Evolutionary conservation across 345 rosid species (phyloP).

Genomic region (Toxicodendron radicans): DNA sequence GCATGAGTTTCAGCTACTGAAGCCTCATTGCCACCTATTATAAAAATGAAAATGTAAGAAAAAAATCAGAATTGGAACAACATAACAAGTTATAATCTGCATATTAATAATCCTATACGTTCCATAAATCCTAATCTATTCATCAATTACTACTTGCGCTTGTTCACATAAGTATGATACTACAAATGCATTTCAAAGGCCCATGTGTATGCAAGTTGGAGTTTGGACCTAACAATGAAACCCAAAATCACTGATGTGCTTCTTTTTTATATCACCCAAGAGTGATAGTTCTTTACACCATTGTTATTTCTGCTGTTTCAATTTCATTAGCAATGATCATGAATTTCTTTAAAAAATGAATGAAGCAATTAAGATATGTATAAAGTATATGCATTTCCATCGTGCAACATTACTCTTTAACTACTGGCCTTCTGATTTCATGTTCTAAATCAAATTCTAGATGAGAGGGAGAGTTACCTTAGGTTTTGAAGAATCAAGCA

Average conservation of each 20-base stretch:
- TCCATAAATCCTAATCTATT: not conserved
- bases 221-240: not conserved
- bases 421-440: not conserved
- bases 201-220: not conserved
- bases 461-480: not conserved
- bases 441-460: not conserved
- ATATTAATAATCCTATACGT: not conserved
- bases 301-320: not conserved
- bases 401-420: not conserved
- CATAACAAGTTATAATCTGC: not conserved
- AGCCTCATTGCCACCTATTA: not conserved
- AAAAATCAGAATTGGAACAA: not conserved
- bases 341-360: not conserved
- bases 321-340: no score
- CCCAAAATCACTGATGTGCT: not conserved
- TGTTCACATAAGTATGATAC: not conserved
- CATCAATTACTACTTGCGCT: not conserved
- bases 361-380: not conserved
- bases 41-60: not conserved
- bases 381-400: not conserved
- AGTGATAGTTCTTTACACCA: not conserved
- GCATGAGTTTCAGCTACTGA: not conserved
- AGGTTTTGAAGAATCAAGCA: slow-evolving; percentile 1
- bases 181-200: not conserved
- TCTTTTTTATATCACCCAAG: not conserved